Percentiles rank a stretch among this genome's conserved stretches.
Evolutionary conservation across 2,329 filamentous ascomycete genomes (phyloP).

Genomic region (Epichloe bromicola): DNA sequence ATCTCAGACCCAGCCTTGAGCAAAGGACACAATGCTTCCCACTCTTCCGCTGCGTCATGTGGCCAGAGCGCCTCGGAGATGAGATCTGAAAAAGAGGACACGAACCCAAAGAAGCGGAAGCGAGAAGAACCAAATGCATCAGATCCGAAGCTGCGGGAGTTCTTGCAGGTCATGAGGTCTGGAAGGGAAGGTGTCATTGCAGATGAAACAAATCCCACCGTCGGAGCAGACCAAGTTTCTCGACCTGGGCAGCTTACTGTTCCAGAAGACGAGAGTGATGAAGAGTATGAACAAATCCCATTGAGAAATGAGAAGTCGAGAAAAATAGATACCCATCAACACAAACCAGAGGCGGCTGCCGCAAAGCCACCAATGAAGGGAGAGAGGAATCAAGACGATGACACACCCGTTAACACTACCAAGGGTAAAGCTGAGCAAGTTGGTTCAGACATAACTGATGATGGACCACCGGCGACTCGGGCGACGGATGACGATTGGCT

Average conservation of each 20-base stretch:
- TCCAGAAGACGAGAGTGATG: conserved; percentile 51
- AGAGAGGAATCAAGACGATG: conserved; percentile 1
- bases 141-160: conserved; percentile 77
- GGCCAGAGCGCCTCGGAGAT: conserved; percentile 1
- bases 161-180: conserved; percentile 67
- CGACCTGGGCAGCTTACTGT: conserved; percentile 22
- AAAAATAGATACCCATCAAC: conserved; percentile 15
- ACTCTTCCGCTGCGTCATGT: conserved; percentile 12
- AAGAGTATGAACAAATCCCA: conserved; percentile 59
- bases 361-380: conserved; percentile 6
- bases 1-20: conserved; percentile 30
- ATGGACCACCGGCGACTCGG: conserved; percentile 19
- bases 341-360: conserved; percentile 4
- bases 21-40: conserved; percentile 15
- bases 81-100: conserved; percentile 20
- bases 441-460: conserved; percentile 12
- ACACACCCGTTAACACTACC: conserved; percentile 1
- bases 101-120: conserved; percentile 54
- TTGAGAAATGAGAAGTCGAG: conserved; percentile 36
- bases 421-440: conserved; percentile 8
- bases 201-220: conserved; percentile 15
- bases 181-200: conserved; percentile 21
- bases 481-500: conserved; percentile 83
- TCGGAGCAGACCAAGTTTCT: conserved; percentile 9
- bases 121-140: conserved; percentile 43